A percentile compares a stretch with the other conserved stretches of the same genome.
These are phyloP conservation scores for Salix exigua DNA, from an alignment of 345 rosid genomes.

Conservation along the genomic window DNA sequence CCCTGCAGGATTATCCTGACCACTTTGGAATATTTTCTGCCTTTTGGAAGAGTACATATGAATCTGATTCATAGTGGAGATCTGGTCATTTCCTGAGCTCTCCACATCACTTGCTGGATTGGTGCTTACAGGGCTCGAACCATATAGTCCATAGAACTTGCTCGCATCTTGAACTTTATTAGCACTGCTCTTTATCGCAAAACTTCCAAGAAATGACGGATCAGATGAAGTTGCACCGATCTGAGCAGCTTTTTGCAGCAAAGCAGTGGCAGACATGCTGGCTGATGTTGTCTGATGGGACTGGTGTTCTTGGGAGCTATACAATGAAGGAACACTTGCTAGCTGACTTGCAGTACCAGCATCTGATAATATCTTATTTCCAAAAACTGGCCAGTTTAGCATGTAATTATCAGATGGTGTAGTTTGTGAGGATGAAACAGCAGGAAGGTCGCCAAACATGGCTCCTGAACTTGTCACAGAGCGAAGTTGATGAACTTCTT, in stretches of 20 bases:
- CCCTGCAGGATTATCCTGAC: slow-evolving; percentile 24
- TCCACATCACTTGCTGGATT: slow-evolving; percentile 21
- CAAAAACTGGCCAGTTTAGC: slow-evolving; percentile 46
- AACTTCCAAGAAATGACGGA: slow-evolving; percentile 47
- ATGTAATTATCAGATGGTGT: slow-evolving; percentile 33
- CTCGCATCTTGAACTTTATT: slow-evolving; percentile 38
- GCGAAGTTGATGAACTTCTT: slow-evolving; percentile 36
- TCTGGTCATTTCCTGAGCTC: neutral
- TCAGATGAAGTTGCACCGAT: slow-evolving; percentile 67
- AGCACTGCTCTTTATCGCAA: slow-evolving; percentile 37
- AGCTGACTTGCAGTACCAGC: slow-evolving; percentile 20
- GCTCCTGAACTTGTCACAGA: slow-evolving; percentile 24
- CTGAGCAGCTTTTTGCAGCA: slow-evolving; percentile 89
- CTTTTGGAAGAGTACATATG: slow-evolving; percentile 59
- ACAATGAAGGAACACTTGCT: slow-evolving; percentile 71
- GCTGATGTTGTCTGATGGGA: slow-evolving; percentile 33
- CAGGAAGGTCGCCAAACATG: slow-evolving; percentile 22
- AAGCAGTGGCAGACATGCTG: slow-evolving; percentile 89
- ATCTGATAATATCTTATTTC: slow-evolving; percentile 28
- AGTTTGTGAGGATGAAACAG: slow-evolving; percentile 23
- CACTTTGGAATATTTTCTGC: slow-evolving; percentile 34
- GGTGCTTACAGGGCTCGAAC: slow-evolving; percentile 23
- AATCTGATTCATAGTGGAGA: slow-evolving; percentile 21
- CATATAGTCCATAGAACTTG: slow-evolving; percentile 49
- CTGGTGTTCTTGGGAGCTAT: slow-evolving; percentile 48